These are phyloP conservation scores for Hypomontagnella submonticulosa DNA, from an alignment of 495 filamentous ascomycete genomes.

Conservation along the genomic window DNA sequence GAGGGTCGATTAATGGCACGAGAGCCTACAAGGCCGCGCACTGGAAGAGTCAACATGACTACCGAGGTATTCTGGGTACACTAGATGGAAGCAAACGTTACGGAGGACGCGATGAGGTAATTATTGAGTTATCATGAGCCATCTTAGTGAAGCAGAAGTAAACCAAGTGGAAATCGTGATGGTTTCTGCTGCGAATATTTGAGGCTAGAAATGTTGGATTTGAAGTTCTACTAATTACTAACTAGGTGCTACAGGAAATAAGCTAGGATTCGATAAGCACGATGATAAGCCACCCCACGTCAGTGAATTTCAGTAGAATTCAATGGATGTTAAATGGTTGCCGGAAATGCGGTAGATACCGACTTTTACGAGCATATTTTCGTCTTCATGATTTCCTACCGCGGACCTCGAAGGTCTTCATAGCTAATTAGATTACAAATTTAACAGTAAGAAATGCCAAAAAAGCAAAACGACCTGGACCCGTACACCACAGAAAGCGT, in stretches of 20 bases:
- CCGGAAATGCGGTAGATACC: no score
- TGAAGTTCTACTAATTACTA: slow-evolving; percentile 13
- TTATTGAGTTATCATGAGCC: slow-evolving; percentile 41
- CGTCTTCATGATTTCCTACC: no score
- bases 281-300: no score
- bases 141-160: slow-evolving; percentile 37
- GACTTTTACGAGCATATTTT: no score
- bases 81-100: slow-evolving; percentile 9
- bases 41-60: slow-evolving; percentile 45
- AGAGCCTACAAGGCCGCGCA: slow-evolving; percentile 42
- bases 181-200: slow-evolving; percentile 61
- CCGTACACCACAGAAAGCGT: no score
- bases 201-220: slow-evolving; percentile 44
- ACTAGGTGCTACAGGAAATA: not conserved
- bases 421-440: no score
- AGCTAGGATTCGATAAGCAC: no score
- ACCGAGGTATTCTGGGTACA: slow-evolving; percentile 22
- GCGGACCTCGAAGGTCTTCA: no score
- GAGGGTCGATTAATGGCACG: slow-evolving; percentile 38
- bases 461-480: no score
- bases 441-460: no score
- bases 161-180: slow-evolving; percentile 52
- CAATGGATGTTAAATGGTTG: no score
- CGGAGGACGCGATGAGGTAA: slow-evolving; percentile 36
- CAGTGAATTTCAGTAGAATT: no score